Base-by-base conservation (phyloP, 2,329 filamentous ascomycete species). In the Aspergillus versicolor region DNA sequence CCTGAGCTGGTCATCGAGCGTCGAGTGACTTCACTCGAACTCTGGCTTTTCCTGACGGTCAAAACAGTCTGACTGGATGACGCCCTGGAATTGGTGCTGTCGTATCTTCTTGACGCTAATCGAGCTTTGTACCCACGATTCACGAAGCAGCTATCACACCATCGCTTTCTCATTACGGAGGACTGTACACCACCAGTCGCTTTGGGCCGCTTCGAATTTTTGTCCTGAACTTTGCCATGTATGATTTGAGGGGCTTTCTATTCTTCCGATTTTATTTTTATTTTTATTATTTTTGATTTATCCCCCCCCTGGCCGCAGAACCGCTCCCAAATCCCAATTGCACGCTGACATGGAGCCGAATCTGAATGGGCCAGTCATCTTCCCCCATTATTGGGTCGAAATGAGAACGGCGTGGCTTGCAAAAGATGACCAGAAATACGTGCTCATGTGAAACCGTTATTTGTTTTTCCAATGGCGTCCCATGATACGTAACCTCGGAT, bases 371-470 rank as follows among this genome's bases (percentile, higher is more conserved):
- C 13, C 37, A 9, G 19, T 27, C 13, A 50, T 8, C 22, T 53
- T 22, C 41, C 27, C 15, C 17, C 22, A 12, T 44, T 41, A 17
- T 44, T 41, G 45, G 48, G 19, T 22, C 34, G 32, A 11, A 17
- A 24, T 17, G 15, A 47, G 43, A 47, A 13, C 6, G 34, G 27
- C 15, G 52, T 48, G 44, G 52, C 43, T 54, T 48, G 41, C 50
- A n/a, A 30, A 47, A 24, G 30, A 15, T 22, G n/a, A 37, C 13
- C 22, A 24, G 38, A 19, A 53, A 34, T 17, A 4, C 7, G 19
- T 41, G 48, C 42, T 30, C 51, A 47, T 52, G 54, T 56, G 54
- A 56, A 52, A 53, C 44, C 30, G 44, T 52, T 52, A 37, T 47
- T 48, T 40, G 27, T 40, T 48, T 53, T 52, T 52, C 30, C 38